Evolutionary conservation across 345 rosid genomes (phyloP).

Genomic region (Hirschfeldia incana): DNA sequence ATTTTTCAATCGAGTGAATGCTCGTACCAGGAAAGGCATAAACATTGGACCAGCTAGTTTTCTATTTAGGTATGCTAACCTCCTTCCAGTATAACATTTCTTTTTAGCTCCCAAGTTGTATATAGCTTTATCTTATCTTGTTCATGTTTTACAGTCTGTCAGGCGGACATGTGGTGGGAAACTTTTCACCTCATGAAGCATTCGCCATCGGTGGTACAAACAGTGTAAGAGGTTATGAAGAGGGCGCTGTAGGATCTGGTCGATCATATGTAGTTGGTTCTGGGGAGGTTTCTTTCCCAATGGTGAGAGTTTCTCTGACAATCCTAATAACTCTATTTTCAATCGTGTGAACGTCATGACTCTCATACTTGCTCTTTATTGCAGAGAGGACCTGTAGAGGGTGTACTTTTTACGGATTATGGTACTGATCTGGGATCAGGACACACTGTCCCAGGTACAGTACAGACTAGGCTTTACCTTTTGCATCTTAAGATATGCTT

Average conservation of each 20-base stretch:
- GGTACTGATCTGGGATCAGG: slow-evolving; percentile 95
- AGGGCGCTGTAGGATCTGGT: slow-evolving; percentile 96
- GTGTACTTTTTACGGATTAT: slow-evolving; percentile 80
- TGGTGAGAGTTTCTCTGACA: slow-evolving; percentile 53
- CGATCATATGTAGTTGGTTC: slow-evolving; percentile 87
- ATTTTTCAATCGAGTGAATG: slow-evolving; percentile 83
- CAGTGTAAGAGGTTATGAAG: slow-evolving; percentile 97
- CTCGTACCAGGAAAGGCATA: slow-evolving; percentile 75
- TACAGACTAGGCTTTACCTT: slow-evolving; percentile 11
- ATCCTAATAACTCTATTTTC: background rate
- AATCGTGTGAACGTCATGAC: slow-evolving; percentile 13
- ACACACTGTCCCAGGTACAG: slow-evolving; percentile 68
- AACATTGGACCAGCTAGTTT: slow-evolving; percentile 77
- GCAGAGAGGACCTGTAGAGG: slow-evolving; percentile 87
- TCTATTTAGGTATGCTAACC: slow-evolving; percentile 56
- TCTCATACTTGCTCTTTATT: slow-evolving; percentile 13
- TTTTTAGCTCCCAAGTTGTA: slow-evolving; percentile 8
- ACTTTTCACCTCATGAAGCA: slow-evolving; percentile 92
- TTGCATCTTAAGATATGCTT: slow-evolving; percentile 3
- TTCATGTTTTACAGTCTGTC: slow-evolving; percentile 56
- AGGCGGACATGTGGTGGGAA: slow-evolving; percentile 86
- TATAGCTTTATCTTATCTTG: slow-evolving; percentile 4
- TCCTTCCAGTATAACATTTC: background rate
- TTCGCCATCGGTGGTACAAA: slow-evolving; percentile 93
- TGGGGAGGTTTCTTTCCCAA: slow-evolving; percentile 79